These are phyloP conservation scores for Monosporozyma siamensis DNA, from an alignment of 805 yeast species.

Conservation along the genomic window DNA sequence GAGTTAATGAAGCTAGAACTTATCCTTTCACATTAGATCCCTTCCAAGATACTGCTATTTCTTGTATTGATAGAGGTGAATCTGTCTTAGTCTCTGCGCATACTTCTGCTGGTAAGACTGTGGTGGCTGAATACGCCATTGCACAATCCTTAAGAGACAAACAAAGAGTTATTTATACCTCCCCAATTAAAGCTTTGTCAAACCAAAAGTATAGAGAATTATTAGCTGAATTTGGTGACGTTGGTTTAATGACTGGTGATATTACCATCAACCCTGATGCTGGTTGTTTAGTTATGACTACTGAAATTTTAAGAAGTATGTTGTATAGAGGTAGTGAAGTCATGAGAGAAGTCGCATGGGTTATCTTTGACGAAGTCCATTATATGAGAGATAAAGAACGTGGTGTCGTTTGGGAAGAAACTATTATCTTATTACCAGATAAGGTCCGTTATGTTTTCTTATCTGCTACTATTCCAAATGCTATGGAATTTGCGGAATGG, in stretches of 20 bases:
- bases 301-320: slow-evolving; percentile 96
- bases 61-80: slow-evolving; percentile 91
- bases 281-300: slow-evolving; percentile 96
- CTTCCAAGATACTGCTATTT: slow-evolving; percentile 92
- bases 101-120: slow-evolving; percentile 95
- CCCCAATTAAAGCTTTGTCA: slow-evolving; percentile 90
- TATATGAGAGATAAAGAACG: slow-evolving; percentile 96
- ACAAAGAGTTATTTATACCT: slow-evolving; percentile 89
- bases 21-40: slow-evolving; percentile 94
- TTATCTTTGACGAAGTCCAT: slow-evolving; percentile 95
- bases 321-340: slow-evolving; percentile 94
- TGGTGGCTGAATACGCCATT: slow-evolving; percentile 93
- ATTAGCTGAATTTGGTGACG: slow-evolving; percentile 89
- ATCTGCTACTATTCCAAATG: slow-evolving; percentile 96
- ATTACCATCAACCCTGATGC: slow-evolving; percentile 98
- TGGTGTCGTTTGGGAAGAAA: slow-evolving; percentile 99
- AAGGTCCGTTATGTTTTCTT: slow-evolving; percentile 89
- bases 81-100: slow-evolving; percentile 96
- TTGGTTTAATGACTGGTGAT: slow-evolving; percentile 98
- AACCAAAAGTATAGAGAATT: slow-evolving; percentile 92
- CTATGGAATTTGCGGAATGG: slow-evolving; percentile 99
- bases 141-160: slow-evolving; percentile 88
- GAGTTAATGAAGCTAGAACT: slow-evolving; percentile 69
- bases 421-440: slow-evolving; percentile 89
- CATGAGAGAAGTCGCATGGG: slow-evolving; percentile 99